Conservation (phyloP, 2,329 filamentous ascomycete genomes). For the Lecanosticta acicola region DNA sequence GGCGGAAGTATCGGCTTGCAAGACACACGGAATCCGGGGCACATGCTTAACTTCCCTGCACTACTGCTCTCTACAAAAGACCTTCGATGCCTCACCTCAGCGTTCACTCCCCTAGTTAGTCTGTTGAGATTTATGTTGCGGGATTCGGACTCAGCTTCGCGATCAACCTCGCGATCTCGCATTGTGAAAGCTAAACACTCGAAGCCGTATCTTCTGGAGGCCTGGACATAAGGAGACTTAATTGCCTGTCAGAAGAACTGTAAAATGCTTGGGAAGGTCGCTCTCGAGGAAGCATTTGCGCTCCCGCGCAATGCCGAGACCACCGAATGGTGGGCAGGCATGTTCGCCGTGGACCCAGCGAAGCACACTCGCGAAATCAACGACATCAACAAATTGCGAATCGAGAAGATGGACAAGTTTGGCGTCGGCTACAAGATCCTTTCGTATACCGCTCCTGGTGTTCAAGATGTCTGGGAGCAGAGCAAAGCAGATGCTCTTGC, state of each 20-base stretch:
- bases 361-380: constrained; percentile 53
- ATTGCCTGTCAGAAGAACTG: too few species aligned
- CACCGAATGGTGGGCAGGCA: constrained; percentile 55
- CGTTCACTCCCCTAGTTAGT: neutral
- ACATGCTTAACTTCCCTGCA: neutral
- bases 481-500: constrained; percentile 42
- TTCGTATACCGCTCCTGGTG: constrained; percentile 45
- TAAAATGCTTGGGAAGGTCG: constrained; percentile 56
- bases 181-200: neutral
- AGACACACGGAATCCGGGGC: neutral
- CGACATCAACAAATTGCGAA: constrained; percentile 40
- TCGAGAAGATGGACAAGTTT: constrained; percentile 42
- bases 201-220: too few species aligned
- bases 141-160: too few species aligned
- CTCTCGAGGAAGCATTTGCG: constrained; percentile 58
- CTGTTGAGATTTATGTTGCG: too few species aligned
- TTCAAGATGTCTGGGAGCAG: constrained; percentile 44
- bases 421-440: constrained; percentile 46
- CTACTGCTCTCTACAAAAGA: neutral
- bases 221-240: too few species aligned
- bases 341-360: constrained; percentile 56
- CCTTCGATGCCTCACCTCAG: neutral
- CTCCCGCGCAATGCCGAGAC: constrained; percentile 55
- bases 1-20: neutral
- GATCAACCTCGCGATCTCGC: neutral